Evolutionary conservation across 1,284 basidiomycete genomes (phyloP).

Genomic region (Neolentinus lepideus): DNA sequence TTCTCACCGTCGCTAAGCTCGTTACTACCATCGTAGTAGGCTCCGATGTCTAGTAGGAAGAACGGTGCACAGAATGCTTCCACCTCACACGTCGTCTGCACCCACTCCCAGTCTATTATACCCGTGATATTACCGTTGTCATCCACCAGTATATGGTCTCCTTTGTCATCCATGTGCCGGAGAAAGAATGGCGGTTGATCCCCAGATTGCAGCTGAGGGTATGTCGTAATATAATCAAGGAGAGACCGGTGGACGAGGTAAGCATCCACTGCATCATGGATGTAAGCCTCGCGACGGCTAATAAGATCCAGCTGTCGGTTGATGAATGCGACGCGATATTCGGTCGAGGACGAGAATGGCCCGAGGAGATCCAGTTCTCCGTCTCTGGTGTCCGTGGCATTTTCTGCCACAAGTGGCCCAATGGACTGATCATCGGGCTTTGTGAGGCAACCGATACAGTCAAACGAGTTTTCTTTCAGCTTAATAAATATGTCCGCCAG

Average conservation of each 20-base stretch:
- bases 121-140: slow-evolving; percentile 14
- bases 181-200: slow-evolving; percentile 12
- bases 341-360: slow-evolving; percentile 4
- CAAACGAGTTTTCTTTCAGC: slow-evolving; percentile 6
- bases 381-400: not conserved
- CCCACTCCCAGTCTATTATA: slow-evolving; percentile 25
- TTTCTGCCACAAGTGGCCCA: slow-evolving; percentile 7
- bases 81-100: slow-evolving; percentile 11
- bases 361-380: slow-evolving; percentile 6
- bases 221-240: slow-evolving; percentile 7
- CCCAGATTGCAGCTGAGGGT: not conserved
- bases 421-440: not conserved
- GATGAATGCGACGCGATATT: slow-evolving; percentile 3
- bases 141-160: slow-evolving; percentile 21
- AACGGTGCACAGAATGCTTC: slow-evolving; percentile 13
- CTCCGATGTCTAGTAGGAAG: slow-evolving; percentile 6
- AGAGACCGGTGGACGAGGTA: slow-evolving; percentile 13
- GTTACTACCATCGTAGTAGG: slow-evolving; percentile 7
- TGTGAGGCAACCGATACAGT: slow-evolving; percentile 8
- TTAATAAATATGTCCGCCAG: slow-evolving; percentile 10
- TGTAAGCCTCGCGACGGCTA: slow-evolving; percentile 4
- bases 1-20: slow-evolving; percentile 4
- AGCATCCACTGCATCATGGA: slow-evolving; percentile 4
- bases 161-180: slow-evolving; percentile 23
- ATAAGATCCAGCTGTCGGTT: slow-evolving; percentile 6